Evolutionary conservation across 1,284 basidiomycete genomes (phyloP).

Genomic region (Xanthoconium separans): DNA sequence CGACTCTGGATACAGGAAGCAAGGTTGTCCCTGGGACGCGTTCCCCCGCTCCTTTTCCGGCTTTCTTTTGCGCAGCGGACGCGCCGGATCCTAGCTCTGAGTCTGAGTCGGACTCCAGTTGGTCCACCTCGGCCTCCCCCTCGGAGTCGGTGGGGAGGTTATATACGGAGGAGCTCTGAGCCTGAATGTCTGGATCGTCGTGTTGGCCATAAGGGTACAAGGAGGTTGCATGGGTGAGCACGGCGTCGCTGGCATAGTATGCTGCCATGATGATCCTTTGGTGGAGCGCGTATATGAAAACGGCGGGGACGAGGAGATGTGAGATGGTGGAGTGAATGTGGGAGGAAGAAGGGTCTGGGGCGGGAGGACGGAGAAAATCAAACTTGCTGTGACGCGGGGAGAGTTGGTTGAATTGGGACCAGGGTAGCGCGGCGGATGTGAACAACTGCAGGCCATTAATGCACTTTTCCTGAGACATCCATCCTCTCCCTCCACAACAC

Average conservation of each 20-base stretch:
- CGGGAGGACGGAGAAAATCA: constrained; percentile 3
- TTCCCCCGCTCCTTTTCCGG: constrained; percentile 39
- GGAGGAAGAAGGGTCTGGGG: constrained; percentile 1
- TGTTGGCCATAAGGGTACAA: constrained; percentile 31
- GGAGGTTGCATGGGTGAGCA: constrained; percentile 32
- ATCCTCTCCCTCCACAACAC: not conserved
- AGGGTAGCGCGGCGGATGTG: constrained; percentile 29
- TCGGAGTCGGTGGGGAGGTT: constrained; percentile 37
- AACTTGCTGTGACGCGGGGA: constrained; percentile 16
- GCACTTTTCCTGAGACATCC: constrained; percentile 19
- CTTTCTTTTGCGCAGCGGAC: constrained; percentile 33
- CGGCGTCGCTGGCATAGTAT: constrained; percentile 30
- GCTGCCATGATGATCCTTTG: constrained; percentile 28
- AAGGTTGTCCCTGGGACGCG: constrained; percentile 62
- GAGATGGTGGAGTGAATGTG: constrained; percentile 1
- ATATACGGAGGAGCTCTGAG: constrained; percentile 28
- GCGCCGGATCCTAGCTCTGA: constrained; percentile 41
- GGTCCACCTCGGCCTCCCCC: constrained; percentile 55
- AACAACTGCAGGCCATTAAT: constrained; percentile 15
- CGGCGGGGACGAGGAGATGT: constrained; percentile 5
- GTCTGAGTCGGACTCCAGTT: constrained; percentile 62
- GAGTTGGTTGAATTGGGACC: constrained; percentile 13
- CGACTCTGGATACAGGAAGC: constrained; percentile 58
- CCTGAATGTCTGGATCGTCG: constrained; percentile 25
- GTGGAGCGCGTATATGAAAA: constrained; percentile 9